These are phyloP conservation scores for Antarctomyces pellizariae DNA, from an alignment of 495 filamentous ascomycete genomes.

Conservation along the genomic window DNA sequence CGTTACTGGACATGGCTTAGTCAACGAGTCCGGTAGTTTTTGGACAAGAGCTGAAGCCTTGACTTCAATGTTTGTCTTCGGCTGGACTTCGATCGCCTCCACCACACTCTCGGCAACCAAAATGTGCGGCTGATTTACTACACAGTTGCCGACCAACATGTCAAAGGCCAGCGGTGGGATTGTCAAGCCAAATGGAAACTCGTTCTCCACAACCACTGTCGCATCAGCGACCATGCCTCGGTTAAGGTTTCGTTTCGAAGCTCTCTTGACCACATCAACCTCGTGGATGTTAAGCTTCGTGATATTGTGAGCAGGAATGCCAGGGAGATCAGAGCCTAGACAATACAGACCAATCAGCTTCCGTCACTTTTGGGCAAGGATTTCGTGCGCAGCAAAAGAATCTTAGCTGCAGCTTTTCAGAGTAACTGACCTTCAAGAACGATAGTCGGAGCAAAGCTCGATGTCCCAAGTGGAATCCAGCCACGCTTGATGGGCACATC, in stretches of 20 bases:
- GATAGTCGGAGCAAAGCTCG: slow-evolving; percentile 43
- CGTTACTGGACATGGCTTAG: slow-evolving; percentile 43
- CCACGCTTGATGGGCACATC: slow-evolving; percentile 52
- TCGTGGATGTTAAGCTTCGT: slow-evolving; percentile 55
- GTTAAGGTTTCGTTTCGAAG: slow-evolving; percentile 18
- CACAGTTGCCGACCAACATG: slow-evolving; percentile 60
- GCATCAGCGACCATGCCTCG: slow-evolving; percentile 59
- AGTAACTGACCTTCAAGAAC: slow-evolving; percentile 58
- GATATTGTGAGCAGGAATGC: slow-evolving; percentile 56
- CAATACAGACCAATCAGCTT: slow-evolving; percentile 5
- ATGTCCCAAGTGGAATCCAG: slow-evolving; percentile 48
- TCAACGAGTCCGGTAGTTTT: slow-evolving; percentile 46
- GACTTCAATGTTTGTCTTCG: slow-evolving; percentile 38
- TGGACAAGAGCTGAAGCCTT: slow-evolving; percentile 43
- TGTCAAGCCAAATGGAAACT: slow-evolving; percentile 47
- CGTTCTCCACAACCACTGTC: slow-evolving; percentile 39
- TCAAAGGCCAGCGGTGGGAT: slow-evolving; percentile 65
- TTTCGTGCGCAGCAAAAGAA: slow-evolving; percentile 10
- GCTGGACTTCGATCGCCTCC: slow-evolving; percentile 33
- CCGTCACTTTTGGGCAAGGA: background rate
- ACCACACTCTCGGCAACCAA: slow-evolving; percentile 48
- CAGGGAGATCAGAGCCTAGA: slow-evolving; percentile 40
- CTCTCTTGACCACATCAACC: no score
- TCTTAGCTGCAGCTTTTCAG: slow-evolving; percentile 31
- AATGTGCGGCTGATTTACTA: slow-evolving; percentile 32